Evolutionary conservation across 1,284 basidiomycete species (phyloP).

Genomic region (Porodaedalea pini): DNA sequence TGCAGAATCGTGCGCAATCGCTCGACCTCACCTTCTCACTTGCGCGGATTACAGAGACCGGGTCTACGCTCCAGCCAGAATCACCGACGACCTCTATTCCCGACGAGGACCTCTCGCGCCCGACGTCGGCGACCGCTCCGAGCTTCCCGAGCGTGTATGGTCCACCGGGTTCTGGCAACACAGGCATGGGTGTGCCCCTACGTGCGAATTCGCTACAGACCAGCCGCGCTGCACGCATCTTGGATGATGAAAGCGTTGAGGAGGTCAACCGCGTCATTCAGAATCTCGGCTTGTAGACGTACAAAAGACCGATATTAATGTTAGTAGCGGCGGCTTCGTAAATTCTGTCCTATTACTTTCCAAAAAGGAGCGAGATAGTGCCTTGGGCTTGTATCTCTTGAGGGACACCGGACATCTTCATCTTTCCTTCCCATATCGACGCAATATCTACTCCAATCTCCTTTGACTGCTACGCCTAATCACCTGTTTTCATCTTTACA

Average conservation of each 20-base stretch:
- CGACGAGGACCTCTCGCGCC: constrained; percentile 67
- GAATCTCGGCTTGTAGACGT: constrained; percentile 62
- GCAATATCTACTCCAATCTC: neutral
- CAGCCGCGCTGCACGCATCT: constrained; percentile 44
- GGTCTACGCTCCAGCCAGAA: constrained; percentile 59
- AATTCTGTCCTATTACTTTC: neutral
- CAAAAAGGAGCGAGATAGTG: constrained; percentile 8
- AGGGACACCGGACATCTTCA: constrained; percentile 8
- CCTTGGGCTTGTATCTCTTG: constrained; percentile 2
- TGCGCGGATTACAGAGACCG: constrained; percentile 68
- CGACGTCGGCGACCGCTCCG: constrained; percentile 68
- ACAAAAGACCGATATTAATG: neutral
- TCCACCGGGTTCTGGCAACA: constrained; percentile 44
- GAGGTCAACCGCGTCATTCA: constrained; percentile 77
- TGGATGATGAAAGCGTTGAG: constrained; percentile 62
- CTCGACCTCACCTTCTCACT: constrained; percentile 76
- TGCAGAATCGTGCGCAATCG: constrained; percentile 77
- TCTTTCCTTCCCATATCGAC: neutral
- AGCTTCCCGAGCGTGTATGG: constrained; percentile 82
- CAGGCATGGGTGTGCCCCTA: constrained; percentile 26
- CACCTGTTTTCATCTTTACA: neutral
- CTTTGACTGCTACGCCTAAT: neutral
- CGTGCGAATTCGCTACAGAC: constrained; percentile 41
- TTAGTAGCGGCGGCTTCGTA: neutral
- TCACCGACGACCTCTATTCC: constrained; percentile 74